Base-by-base conservation (phyloP, 176 grass and related monocot species). In the Carex pumila region DNA sequence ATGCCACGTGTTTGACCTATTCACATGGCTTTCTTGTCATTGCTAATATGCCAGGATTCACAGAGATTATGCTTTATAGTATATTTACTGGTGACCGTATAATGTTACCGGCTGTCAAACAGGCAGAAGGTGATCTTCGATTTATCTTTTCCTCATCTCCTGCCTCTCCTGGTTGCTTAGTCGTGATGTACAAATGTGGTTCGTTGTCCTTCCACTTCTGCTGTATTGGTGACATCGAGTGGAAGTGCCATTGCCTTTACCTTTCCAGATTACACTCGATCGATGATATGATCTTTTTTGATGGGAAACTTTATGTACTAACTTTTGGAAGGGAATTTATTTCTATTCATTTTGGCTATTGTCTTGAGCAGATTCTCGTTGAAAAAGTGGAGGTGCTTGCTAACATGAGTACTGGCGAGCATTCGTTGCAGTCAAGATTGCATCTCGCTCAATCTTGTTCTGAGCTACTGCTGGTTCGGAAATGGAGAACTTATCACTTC, bases 1-100 rank as follows among this genome's bases (percentile, higher is more conserved):
- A 61, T 19, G 1, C 7, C n/a, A 61, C 18, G 7, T 61, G 58
- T 7, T 88, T 84, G 49, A 74, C 64, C 58, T 91, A 85, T 79
- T 87, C 85, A 56, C 88, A 89, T 69, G 90, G 94, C 75, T 86
- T 88, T 87, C 87, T 94, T 78, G 78, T 92, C 89, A 91, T 88
- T 81, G 56, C 71, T 84, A 69, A 87, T 31, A 21, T 57, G 39
- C 70, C 86, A 76, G 74, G 82, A 34, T 87, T 80, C 3, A 41
- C 86, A 12, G 87, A 77, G 87, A 70, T 94, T 68, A 85, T 91
- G 52, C 92, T 92, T 65, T 80, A 91, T 72, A 91, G 88, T 87
- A 86, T 97, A 65, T 91, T 94, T 89, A 86, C 90, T 58, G 88
- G 91, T 36, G 67, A 85, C 45, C 87, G 87, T 39, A 87, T 91